Conservation (phyloP, 306 rosid species). For the Glycine soja region DNA sequence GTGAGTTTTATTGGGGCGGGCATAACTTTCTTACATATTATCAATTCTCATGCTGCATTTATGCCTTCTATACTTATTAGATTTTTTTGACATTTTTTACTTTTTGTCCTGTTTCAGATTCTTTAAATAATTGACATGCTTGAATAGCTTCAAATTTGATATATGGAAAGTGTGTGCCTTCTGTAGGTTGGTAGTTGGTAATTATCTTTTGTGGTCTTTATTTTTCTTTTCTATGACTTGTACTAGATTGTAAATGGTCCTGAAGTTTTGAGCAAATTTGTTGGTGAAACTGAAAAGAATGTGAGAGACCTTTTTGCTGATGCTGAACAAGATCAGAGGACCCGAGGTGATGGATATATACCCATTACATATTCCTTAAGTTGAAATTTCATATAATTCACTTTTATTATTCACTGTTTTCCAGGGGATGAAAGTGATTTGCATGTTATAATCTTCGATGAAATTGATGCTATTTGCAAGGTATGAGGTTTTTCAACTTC, state of each 20-base stretch:
- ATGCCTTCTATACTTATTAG: slow-evolving; percentile 25
- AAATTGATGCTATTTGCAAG: slow-evolving; percentile 99
- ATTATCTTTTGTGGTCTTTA: slow-evolving; percentile 39
- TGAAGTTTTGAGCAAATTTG: slow-evolving; percentile 94
- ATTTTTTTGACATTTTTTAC: slow-evolving; percentile 21
- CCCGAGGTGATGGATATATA: slow-evolving; percentile 66
- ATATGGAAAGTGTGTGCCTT: slow-evolving; percentile 35
- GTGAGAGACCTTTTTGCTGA: slow-evolving; percentile 99
- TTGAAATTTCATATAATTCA: slow-evolving; percentile 43
- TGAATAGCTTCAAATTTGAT: slow-evolving; percentile 38
- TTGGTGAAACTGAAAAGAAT: slow-evolving; percentile 99
- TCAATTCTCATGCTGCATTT: slow-evolving; percentile 34
- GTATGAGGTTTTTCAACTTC: slow-evolving; percentile 58
- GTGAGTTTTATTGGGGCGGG: slow-evolving; percentile 19
- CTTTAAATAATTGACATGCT: slow-evolving; percentile 42
- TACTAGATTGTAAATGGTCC: slow-evolving; percentile 96
- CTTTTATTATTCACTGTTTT: slow-evolving; percentile 47
- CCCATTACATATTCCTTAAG: slow-evolving; percentile 24
- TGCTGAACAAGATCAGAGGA: slow-evolving; percentile 95
- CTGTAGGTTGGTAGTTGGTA: slow-evolving; percentile 35
- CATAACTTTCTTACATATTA: slow-evolving; percentile 31
- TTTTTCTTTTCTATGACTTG: slow-evolving; percentile 37
- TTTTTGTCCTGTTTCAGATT: slow-evolving; percentile 14
- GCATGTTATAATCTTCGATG: slow-evolving; percentile 98
- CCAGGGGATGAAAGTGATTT: slow-evolving; percentile 95